Evolutionary conservation across 116 monocot genomes (phyloP).

Genomic region (Phalaenopsis hybrid): DNA sequence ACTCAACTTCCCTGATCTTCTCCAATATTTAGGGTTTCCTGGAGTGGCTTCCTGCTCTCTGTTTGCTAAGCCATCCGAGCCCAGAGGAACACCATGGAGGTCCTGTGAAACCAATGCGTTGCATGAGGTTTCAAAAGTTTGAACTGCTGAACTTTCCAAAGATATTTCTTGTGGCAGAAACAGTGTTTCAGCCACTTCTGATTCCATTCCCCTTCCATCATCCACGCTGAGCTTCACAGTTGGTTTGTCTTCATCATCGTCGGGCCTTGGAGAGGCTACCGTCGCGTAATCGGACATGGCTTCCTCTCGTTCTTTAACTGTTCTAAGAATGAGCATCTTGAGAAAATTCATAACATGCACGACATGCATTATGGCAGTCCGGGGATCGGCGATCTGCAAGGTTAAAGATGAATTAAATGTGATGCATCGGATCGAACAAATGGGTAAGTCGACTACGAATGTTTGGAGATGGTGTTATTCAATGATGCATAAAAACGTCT

Average conservation of each 20-base stretch:
- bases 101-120: background rate
- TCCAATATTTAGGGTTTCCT: background rate
- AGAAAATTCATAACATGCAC: constrained; percentile 88
- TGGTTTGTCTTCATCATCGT: constrained; percentile 11
- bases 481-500: too few relatives aligned
- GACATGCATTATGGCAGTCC: constrained; percentile 71
- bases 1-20: constrained; percentile 12
- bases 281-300: constrained; percentile 22
- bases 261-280: constrained; percentile 13
- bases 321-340: constrained; percentile 51
- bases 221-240: constrained; percentile 11
- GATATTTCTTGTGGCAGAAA: constrained; percentile 17
- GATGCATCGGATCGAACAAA: background rate
- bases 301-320: constrained; percentile 47
- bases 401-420: background rate
- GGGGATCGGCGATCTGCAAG: constrained; percentile 69
- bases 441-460: background rate
- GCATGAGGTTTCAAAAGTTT: constrained; percentile 2
- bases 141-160: background rate
- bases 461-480: background rate
- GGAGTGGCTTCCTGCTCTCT: background rate
- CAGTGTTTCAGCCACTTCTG: constrained; percentile 14
- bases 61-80: background rate
- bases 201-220: background rate
- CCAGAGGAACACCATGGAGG: background rate